Base-by-base conservation (phyloP, 2,329 filamentous ascomycete genomes). In the Fusarium pseudocircinatum region DNA sequence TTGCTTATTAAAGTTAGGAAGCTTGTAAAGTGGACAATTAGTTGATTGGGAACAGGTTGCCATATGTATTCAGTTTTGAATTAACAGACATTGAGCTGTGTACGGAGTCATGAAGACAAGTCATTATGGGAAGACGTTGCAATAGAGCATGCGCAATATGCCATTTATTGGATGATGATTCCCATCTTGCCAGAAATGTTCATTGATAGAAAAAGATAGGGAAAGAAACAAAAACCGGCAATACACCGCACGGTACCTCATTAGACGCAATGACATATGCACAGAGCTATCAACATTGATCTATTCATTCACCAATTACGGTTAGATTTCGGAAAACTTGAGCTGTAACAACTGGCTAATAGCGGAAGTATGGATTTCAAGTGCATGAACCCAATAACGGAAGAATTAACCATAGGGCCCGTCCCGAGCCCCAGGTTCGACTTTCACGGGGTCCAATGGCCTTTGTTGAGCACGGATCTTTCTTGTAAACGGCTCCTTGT, bases 381-480 rank as follows among this genome's bases (percentile, higher is more conserved):
- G 40, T 50, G 62, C 58, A 71, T 68, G 49, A 73, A 71, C 47
- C 40, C 61, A 71, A 71, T 71, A 61, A 71, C 62, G 63, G 54
- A 67, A 49, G 44, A 62, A 67, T 73, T 54, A 26, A 67, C 53
- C 49, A 44, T 63, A 54, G 36, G 52, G 63, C 40, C 39, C 34
- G 53, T 52, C 42, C 57, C 53, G 49, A 56, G 46, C 52, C 43
- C 50, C 52, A 36, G 60, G 28, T 26, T 47, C 32, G 26, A 59
- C 42, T 37, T 30, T 44, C 20, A 47, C 30, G 28, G 50, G 50
- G 26, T 37, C 20, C 47, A n/a, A 28, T 36, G 26, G n/a, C 36
- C 32, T 58, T 58, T 44, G 42, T 26, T 50, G 36, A 57, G 50
- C 65, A 50, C 53, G 59, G 67, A 69, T 43, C 53, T 50, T 58